phyloP scores from a whole-genome alignment of 495 filamentous ascomycete species.

The Chaetomidium leptoderma region DNA sequence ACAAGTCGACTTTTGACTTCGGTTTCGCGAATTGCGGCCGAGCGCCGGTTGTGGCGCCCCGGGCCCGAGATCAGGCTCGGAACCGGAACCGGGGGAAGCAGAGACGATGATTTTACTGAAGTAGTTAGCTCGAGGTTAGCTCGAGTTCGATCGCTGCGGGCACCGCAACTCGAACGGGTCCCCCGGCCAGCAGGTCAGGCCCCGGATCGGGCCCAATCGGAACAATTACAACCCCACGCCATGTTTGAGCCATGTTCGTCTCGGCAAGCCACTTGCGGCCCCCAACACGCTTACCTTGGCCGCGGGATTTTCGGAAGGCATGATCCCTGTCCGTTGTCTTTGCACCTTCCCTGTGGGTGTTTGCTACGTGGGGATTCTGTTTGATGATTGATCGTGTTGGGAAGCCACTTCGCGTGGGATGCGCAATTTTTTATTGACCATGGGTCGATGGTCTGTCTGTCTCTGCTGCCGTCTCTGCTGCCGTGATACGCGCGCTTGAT shows the following conservation, averaged over 20 bases:
- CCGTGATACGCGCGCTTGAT: conserved; percentile 24
- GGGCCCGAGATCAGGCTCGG: conserved; percentile 9
- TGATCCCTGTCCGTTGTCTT: not conserved
- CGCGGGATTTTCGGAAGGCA: conserved; percentile 15
- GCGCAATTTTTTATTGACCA: not conserved
- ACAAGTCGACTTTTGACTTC: no score
- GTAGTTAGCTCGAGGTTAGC: no score
- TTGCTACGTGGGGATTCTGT: not conserved
- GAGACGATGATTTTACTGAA: no score
- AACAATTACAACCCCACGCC: conserved; percentile 16
- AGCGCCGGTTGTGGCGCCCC: not conserved
- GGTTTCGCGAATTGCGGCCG: not conserved
- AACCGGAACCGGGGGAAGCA: not conserved
- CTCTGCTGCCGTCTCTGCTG: not conserved
- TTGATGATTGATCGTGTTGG: not conserved
- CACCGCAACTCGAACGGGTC: not conserved
- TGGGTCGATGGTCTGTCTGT: not conserved
- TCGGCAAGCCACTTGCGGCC: conserved; percentile 21
- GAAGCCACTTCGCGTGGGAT: not conserved
- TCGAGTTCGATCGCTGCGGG: not conserved
- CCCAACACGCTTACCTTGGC: conserved; percentile 18
- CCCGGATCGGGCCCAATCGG: conserved; percentile 23
- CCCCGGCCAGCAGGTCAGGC: not conserved
- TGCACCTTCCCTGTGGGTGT: not conserved
- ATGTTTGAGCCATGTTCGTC: conserved; percentile 4